Percentiles rank a stretch among this genome's conserved stretches.
phyloP scores from a whole-genome alignment of 306 rosid genomes.

The Rosa persica region DNA sequence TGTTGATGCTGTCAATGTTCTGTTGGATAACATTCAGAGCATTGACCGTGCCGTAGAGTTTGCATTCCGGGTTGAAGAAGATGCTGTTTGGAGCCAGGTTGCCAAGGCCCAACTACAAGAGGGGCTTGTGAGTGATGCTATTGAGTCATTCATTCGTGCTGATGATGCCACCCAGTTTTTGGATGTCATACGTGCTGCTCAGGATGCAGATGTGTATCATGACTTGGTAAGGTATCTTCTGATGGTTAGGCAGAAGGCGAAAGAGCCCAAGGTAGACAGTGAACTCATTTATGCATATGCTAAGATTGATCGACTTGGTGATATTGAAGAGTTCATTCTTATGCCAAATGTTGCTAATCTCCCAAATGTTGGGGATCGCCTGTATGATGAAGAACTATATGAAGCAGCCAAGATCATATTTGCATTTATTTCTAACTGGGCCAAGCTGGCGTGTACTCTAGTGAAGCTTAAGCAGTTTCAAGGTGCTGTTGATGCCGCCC shows the following conservation, averaged over 20 bases:
- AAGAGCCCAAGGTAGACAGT: slow-evolving; percentile 98
- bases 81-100: slow-evolving; percentile 99
- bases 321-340: slow-evolving; percentile 94
- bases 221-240: slow-evolving; percentile 91
- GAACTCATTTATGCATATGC: slow-evolving; percentile 99
- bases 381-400: slow-evolving; percentile 84
- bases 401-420: slow-evolving; percentile 98
- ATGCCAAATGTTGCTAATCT: slow-evolving; percentile 99
- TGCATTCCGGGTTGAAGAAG: slow-evolving; percentile 98
- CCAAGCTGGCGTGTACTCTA: slow-evolving; percentile 85
- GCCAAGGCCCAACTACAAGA: slow-evolving; percentile 94
- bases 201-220: slow-evolving; percentile 71
- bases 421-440: slow-evolving; percentile 96
- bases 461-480: slow-evolving; percentile 92
- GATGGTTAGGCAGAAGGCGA: slow-evolving; percentile 94
- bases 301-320: slow-evolving; percentile 89
- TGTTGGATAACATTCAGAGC: slow-evolving; percentile 79
- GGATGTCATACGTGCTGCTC: slow-evolving; percentile 89
- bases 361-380: slow-evolving; percentile 87
- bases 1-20: slow-evolving; percentile 96
- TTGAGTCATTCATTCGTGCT: slow-evolving; percentile 94
- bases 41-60: slow-evolving; percentile 96
- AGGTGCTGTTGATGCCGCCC: slow-evolving; percentile 96
- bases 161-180: slow-evolving; percentile 93
- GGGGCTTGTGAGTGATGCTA: slow-evolving; percentile 95